Conservation (phyloP, 2,329 filamentous ascomycete genomes). For the Aureobasidium sp. region DNA sequence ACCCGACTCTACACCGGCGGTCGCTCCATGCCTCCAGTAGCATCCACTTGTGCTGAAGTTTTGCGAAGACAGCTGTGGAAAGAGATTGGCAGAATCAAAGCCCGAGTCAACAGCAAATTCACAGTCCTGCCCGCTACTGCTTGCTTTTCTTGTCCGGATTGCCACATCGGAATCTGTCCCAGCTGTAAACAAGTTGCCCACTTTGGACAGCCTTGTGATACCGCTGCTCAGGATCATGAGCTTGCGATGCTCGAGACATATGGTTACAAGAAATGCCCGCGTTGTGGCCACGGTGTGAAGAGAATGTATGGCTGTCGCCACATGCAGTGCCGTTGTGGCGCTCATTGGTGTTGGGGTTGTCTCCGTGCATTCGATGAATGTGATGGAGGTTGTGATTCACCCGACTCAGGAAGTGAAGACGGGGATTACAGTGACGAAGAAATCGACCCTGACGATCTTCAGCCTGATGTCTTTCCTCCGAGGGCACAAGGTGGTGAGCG, state of each 20-base stretch:
- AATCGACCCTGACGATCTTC: neutral
- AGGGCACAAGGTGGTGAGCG: neutral
- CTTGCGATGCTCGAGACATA: slow-evolving; percentile 32
- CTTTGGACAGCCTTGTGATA: slow-evolving; percentile 27
- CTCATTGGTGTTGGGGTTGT: slow-evolving; percentile 43
- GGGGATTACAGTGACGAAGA: slow-evolving; percentile 22
- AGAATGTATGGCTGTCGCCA: slow-evolving; percentile 42
- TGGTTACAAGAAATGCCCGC: slow-evolving; percentile 43
- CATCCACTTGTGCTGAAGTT: neutral
- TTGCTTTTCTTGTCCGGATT: slow-evolving; percentile 36
- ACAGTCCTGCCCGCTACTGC: neutral
- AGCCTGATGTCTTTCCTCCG: neutral
- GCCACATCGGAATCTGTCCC: slow-evolving; percentile 33
- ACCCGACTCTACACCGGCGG: neutral
- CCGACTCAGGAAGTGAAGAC: slow-evolving; percentile 15
- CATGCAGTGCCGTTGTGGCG: slow-evolving; percentile 41
- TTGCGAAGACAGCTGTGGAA: neutral
- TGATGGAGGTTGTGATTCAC: slow-evolving; percentile 17
- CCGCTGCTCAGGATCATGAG: slow-evolving; percentile 28
- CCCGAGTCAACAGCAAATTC: neutral
- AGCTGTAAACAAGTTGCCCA: slow-evolving; percentile 37
- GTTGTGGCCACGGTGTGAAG: slow-evolving; percentile 38
- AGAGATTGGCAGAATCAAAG: slow-evolving; percentile 4
- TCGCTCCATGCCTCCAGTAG: neutral
- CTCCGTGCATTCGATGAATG: slow-evolving; percentile 26